Conservation (phyloP, 805 yeast genomes). For the Suhomyces sp. region DNA sequence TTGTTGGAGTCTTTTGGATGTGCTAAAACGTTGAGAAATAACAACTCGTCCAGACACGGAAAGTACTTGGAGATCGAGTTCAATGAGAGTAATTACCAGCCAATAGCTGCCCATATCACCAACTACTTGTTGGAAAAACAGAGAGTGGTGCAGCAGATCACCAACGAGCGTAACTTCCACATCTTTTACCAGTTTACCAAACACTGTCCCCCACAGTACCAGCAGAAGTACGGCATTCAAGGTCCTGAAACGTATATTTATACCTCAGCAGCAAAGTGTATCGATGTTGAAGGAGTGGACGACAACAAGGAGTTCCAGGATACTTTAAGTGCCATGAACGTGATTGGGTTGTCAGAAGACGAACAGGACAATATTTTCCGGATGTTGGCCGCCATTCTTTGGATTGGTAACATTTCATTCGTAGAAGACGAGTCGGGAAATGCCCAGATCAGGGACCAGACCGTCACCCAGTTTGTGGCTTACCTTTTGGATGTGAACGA, state of each 20-base stretch:
- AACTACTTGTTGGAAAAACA: slow-evolving; percentile 92
- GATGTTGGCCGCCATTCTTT: slow-evolving; percentile 76
- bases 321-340: slow-evolving; percentile 80
- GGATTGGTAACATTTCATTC: slow-evolving; percentile 93
- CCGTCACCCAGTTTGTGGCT: slow-evolving; percentile 94
- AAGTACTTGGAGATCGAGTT: slow-evolving; percentile 90
- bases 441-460: slow-evolving; percentile 74
- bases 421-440: slow-evolving; percentile 84
- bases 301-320: slow-evolving; percentile 77
- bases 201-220: slow-evolving; percentile 79
- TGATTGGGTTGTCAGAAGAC: slow-evolving; percentile 74
- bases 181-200: slow-evolving; percentile 95
- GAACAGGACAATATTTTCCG: slow-evolving; percentile 93
- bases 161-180: slow-evolving; percentile 93
- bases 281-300: slow-evolving; percentile 81
- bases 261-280: slow-evolving; percentile 83
- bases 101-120: slow-evolving; percentile 93
- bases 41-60: slow-evolving; percentile 90
- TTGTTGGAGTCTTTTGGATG: slow-evolving; percentile 88
- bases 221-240: slow-evolving; percentile 85
- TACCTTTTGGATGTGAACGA: slow-evolving; percentile 81
- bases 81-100: slow-evolving; percentile 69
- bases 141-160: slow-evolving; percentile 93
- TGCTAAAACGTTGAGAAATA: slow-evolving; percentile 86
- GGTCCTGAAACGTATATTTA: slow-evolving; percentile 90